These are phyloP conservation scores for Fusarium illudens DNA, from an alignment of 2,329 filamentous ascomycete genomes.

Conservation along the genomic window DNA sequence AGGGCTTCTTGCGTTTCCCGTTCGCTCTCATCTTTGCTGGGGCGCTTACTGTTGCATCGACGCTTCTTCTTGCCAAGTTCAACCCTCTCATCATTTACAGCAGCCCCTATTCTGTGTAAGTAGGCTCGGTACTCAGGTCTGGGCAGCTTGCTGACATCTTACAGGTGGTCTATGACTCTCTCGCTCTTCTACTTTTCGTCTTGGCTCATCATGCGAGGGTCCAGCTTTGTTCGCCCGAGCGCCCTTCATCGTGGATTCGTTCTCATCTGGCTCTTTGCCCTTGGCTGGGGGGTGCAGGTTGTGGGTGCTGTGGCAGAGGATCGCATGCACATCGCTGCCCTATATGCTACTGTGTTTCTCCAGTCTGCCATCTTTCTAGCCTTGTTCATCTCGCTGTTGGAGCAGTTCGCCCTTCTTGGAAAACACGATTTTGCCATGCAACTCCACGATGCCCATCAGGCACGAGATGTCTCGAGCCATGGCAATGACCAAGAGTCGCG, in stretches of 20 bases:
- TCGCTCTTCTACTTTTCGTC: constrained; percentile 81
- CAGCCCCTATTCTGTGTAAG: constrained; percentile 79
- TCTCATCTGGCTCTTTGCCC: constrained; percentile 82
- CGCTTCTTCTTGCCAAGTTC: constrained; percentile 79
- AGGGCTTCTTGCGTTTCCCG: constrained; percentile 86
- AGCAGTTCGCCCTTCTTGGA: constrained; percentile 78
- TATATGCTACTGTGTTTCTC: constrained; percentile 84
- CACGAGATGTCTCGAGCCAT: constrained; percentile 49
- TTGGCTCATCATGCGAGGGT: constrained; percentile 83
- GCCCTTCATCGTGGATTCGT: constrained; percentile 85
- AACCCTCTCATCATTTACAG: constrained; percentile 94
- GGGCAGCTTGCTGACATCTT: constrained; percentile 22
- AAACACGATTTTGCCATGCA: constrained; percentile 75
- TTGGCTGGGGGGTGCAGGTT: constrained; percentile 78
- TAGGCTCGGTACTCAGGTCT: constrained; percentile 5
- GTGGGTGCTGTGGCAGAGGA: constrained; percentile 79
- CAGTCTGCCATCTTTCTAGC: constrained; percentile 79
- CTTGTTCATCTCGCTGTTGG: constrained; percentile 77
- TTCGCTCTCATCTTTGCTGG: constrained; percentile 75
- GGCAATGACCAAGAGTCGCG: constrained; percentile 21
- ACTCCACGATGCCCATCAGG: constrained; percentile 60
- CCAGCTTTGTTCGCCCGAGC: constrained; percentile 82
- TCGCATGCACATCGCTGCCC: constrained; percentile 74
- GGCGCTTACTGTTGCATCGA: constrained; percentile 74
- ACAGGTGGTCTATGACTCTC: constrained; percentile 81